Evolutionary conservation across 2,329 filamentous ascomycete genomes (phyloP).

Genomic region (Elsinoe ampelina): DNA sequence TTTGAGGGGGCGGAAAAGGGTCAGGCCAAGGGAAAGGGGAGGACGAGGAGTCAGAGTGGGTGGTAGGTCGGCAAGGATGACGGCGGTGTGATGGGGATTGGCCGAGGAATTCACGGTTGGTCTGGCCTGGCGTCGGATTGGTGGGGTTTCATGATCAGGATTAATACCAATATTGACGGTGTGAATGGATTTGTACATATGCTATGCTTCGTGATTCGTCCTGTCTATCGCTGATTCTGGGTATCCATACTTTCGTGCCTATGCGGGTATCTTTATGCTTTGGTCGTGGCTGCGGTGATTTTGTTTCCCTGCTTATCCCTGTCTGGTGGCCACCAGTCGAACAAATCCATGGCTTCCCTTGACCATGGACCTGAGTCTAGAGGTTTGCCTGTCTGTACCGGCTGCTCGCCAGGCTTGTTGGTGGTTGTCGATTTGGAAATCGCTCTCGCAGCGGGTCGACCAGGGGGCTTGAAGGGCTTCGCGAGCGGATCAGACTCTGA

Average conservation of each 20-base stretch:
- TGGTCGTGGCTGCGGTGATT: neutral
- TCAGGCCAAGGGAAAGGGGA: conserved; percentile 14
- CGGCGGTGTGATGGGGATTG: neutral
- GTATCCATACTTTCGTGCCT: neutral
- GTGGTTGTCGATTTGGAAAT: conserved; percentile 7
- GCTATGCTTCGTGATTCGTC: conserved; percentile 2
- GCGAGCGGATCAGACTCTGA: conserved; percentile 14
- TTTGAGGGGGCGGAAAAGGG: conserved; percentile 27
- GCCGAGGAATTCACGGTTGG: neutral
- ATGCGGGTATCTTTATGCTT: neutral
- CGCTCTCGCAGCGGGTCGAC: conserved; percentile 15
- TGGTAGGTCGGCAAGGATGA: neutral
- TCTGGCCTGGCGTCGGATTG: conserved; percentile 2
- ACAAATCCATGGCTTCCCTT: conserved; percentile 56
- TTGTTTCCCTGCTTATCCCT: conserved; percentile 21
- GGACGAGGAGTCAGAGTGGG: conserved; percentile 13
- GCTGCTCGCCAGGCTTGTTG: conserved; percentile 18
- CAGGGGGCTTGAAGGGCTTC: conserved; percentile 24
- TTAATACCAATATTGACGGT: neutral
- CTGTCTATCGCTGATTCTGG: neutral
- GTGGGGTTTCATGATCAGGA: neutral
- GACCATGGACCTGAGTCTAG: conserved; percentile 58
- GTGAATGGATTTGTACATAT: conserved; percentile 4
- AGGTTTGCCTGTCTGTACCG: conserved; percentile 25
- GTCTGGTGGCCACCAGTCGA: conserved; percentile 49